Percentiles rank a stretch among this genome's conserved stretches.
Evolutionary conservation across 306 rosid species (phyloP).

Genomic region (Pterocarpus macrocarpus): DNA sequence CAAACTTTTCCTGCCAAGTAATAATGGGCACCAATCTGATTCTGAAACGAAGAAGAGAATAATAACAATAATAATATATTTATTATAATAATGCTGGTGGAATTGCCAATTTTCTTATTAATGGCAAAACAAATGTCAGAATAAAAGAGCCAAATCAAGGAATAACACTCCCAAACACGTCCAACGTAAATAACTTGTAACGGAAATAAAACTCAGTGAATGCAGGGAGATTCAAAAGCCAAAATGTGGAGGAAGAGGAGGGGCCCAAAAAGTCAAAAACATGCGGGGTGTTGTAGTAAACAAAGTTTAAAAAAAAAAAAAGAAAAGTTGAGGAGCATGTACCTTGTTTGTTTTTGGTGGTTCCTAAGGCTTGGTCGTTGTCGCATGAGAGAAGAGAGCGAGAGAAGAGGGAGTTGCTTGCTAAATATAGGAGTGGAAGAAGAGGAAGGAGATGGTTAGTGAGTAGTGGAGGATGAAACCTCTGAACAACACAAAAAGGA

Average conservation of each 20-base stretch:
- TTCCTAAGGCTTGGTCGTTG: constrained; percentile 40
- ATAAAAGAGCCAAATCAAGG: constrained; percentile 45
- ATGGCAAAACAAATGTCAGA: constrained; percentile 37
- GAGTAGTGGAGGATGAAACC: constrained; percentile 10
- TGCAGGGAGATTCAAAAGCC: constrained; percentile 47
- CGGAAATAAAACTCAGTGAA: constrained; percentile 56
- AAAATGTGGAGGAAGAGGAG: neutral
- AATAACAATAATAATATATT: too few relatives aligned
- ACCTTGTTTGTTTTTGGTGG: constrained; percentile 46
- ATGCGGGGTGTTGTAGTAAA: neutral
- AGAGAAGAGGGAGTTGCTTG: constrained; percentile 48
- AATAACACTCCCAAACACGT: constrained; percentile 38
- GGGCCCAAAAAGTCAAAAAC: neutral
- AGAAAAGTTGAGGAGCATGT: constrained; percentile 17
- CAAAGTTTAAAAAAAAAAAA: neutral
- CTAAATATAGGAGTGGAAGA: constrained; percentile 55
- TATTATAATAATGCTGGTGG: neutral
- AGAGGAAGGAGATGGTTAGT: constrained; percentile 27
- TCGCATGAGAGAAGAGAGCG: constrained; percentile 28
- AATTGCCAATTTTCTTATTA: constrained; percentile 27
- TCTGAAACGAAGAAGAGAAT: constrained; percentile 37
- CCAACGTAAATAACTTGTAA: constrained; percentile 49
- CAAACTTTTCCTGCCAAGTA: constrained; percentile 44
- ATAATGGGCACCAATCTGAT: constrained; percentile 50
- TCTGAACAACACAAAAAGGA: constrained; percentile 2